Evolutionary conservation across 139 green algal genomes (phyloP).

Genomic region (Chlorella ohadii): DNA sequence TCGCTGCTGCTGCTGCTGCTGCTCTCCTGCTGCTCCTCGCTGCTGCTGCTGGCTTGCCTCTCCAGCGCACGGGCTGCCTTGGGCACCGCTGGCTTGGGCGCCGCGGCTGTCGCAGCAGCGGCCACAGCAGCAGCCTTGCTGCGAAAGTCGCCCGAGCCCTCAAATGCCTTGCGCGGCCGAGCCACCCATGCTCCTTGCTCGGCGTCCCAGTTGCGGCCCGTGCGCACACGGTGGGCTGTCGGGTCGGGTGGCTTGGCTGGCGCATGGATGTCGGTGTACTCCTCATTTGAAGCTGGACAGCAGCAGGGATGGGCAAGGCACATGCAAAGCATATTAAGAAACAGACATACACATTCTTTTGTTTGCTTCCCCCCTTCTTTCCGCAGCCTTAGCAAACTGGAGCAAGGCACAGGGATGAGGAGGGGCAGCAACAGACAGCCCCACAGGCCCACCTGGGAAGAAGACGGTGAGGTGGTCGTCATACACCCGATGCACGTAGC

Average conservation of each 20-base stretch:
- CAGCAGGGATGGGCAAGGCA: background rate
- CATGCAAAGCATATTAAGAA: too few species aligned
- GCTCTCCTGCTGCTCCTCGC: background rate
- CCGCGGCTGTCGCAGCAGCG: background rate
- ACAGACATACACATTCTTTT: too few species aligned
- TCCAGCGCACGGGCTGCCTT: too few species aligned
- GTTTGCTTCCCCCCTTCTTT: too few species aligned
- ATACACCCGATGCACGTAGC: slow-evolving; percentile 5
- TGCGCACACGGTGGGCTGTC: slow-evolving; percentile 18
- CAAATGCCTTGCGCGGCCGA: background rate
- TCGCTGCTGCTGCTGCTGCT: background rate
- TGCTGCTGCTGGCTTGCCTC: background rate
- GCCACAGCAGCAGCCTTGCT: background rate
- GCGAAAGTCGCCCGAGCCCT: slow-evolving; percentile 9
- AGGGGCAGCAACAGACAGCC: too few species aligned
- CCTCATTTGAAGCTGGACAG: background rate
- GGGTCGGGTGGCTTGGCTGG: background rate
- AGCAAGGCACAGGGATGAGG: too few species aligned
- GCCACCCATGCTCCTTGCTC: background rate
- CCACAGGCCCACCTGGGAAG: background rate
- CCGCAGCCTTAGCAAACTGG: too few species aligned
- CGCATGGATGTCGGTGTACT: background rate
- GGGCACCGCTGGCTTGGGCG: background rate
- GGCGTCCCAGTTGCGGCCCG: background rate
- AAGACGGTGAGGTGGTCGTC: slow-evolving; percentile 26